Conservation (phyloP, 2,329 filamentous ascomycete genomes). For the Colletotrichum chlorophyti region DNA sequence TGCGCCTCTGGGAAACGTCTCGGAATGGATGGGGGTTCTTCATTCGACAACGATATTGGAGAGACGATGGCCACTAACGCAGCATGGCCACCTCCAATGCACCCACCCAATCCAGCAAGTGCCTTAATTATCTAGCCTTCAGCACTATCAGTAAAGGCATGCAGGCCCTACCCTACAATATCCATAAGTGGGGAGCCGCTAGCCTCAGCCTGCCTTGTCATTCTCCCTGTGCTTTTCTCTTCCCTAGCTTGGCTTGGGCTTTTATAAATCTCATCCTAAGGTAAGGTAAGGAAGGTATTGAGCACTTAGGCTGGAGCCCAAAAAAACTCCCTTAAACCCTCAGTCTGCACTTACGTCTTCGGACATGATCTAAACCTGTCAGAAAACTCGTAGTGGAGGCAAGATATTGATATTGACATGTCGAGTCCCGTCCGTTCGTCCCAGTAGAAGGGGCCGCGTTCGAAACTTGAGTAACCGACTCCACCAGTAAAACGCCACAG, state of each 20-base stretch:
- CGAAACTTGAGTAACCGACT: background rate
- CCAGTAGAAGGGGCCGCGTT: conserved; percentile 4
- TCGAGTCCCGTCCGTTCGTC: background rate
- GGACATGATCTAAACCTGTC: too few relatives aligned
- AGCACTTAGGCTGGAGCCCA: too few relatives aligned
- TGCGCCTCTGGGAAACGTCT: background rate
- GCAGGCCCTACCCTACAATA: background rate
- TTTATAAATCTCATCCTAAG: too few relatives aligned
- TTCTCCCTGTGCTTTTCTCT: too few relatives aligned
- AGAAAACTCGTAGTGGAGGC: too few relatives aligned
- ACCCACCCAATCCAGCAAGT: too few relatives aligned
- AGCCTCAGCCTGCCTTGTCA: too few relatives aligned
- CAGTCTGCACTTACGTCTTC: too few relatives aligned
- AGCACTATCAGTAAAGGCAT: background rate
- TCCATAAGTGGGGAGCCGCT: too few relatives aligned
- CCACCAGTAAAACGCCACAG: background rate
- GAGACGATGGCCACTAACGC: conserved; percentile 7
- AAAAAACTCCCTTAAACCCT: too few relatives aligned
- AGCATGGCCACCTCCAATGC: conserved; percentile 5
- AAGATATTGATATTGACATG: background rate
- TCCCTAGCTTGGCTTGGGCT: too few relatives aligned
- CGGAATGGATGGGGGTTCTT: background rate
- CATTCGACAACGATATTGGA: background rate
- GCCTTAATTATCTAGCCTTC: background rate
- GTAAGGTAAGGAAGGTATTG: too few relatives aligned